These are phyloP conservation scores for Carex kokanica DNA, from an alignment of 176 grass and related monocot genomes.

Conservation along the genomic window DNA sequence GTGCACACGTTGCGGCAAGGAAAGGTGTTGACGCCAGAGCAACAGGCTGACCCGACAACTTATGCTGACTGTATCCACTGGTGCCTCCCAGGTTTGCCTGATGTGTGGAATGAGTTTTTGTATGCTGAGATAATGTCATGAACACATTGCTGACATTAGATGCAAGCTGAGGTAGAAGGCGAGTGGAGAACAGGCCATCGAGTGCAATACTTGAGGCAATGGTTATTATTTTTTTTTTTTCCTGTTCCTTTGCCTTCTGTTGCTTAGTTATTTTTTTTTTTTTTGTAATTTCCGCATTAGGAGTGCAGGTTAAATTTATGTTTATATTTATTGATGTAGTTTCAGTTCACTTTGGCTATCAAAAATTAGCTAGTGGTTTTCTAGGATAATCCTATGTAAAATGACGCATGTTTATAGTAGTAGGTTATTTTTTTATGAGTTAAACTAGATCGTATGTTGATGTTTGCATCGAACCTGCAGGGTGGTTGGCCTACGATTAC, in stretches of 20 bases:
- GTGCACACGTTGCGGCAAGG: slow-evolving; percentile 85
- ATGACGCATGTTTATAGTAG: slow-evolving; percentile 11
- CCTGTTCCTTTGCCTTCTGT: slow-evolving; percentile 13
- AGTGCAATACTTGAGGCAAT: slow-evolving; percentile 23
- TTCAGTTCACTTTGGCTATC: not conserved
- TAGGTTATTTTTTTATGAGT: not conserved
- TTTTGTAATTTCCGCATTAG: not conserved
- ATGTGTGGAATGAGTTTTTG: slow-evolving; percentile 71
- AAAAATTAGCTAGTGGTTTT: slow-evolving; percentile 18
- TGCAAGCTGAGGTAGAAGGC: slow-evolving; percentile 20
- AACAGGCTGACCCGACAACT: slow-evolving; percentile 53
- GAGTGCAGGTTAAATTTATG: slow-evolving; percentile 7
- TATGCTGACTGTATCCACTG: slow-evolving; percentile 91
- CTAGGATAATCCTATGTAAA: not conserved
- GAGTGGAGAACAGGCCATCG: not conserved
- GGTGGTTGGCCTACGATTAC: not conserved
- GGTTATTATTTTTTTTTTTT: slow-evolving; percentile 1
- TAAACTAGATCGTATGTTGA: not conserved
- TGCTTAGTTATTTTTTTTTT: not conserved
- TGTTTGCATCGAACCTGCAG: not conserved
- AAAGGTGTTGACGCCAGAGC: slow-evolving; percentile 66
- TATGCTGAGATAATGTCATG: slow-evolving; percentile 49
- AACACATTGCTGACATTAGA: slow-evolving; percentile 39
- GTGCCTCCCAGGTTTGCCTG: slow-evolving; percentile 69
- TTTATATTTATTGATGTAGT: slow-evolving; percentile 24